Percentiles rank a stretch among this genome's conserved stretches.
These are phyloP conservation scores for Keithomyces neogunnii DNA, from an alignment of 2,329 filamentous ascomycete species.

Conservation along the genomic window DNA sequence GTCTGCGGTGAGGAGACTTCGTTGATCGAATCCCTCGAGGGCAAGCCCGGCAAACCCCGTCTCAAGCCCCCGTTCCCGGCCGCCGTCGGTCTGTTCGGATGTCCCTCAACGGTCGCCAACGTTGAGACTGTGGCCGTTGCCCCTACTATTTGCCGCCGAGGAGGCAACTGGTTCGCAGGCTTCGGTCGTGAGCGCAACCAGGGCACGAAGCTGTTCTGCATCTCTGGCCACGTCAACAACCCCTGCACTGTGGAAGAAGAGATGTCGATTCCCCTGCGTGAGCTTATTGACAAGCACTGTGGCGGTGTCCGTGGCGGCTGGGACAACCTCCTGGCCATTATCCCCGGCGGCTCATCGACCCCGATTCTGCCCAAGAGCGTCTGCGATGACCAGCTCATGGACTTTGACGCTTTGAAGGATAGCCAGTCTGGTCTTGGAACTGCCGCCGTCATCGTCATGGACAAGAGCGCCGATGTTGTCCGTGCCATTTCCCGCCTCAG, in stretches of 20 bases:
- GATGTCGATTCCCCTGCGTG: constrained; percentile 94
- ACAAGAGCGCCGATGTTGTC: constrained; percentile 94
- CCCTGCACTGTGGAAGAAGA: constrained; percentile 97
- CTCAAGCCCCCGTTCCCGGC: constrained; percentile 98
- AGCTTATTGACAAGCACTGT: constrained; percentile 97
- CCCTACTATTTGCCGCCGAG: constrained; percentile 90
- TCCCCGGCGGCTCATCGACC: constrained; percentile 93
- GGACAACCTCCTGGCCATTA: constrained; percentile 94
- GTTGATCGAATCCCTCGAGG: constrained; percentile 94
- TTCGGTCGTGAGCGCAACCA: constrained; percentile 96
- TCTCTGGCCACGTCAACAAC: constrained; percentile 98
- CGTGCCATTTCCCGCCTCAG: constrained; percentile 86
- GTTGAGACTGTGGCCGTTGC: constrained; percentile 95
- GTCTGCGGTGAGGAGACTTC: constrained; percentile 98
- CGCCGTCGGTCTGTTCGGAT: constrained; percentile 94
- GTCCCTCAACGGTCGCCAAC: constrained; percentile 95
- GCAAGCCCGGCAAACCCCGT: constrained; percentile 96
- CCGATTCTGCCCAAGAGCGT: constrained; percentile 84
- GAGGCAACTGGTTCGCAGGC: constrained; percentile 82
- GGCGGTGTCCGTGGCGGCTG: constrained; percentile 93
- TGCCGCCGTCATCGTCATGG: constrained; percentile 97
- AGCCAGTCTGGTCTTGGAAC: constrained; percentile 95
- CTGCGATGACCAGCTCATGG: constrained; percentile 96
- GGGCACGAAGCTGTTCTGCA: constrained; percentile 97
- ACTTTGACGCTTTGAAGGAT: constrained; percentile 97